Evolutionary conservation across 2,329 filamentous ascomycete species (phyloP).

Genomic region (Talaromyces sp.): DNA sequence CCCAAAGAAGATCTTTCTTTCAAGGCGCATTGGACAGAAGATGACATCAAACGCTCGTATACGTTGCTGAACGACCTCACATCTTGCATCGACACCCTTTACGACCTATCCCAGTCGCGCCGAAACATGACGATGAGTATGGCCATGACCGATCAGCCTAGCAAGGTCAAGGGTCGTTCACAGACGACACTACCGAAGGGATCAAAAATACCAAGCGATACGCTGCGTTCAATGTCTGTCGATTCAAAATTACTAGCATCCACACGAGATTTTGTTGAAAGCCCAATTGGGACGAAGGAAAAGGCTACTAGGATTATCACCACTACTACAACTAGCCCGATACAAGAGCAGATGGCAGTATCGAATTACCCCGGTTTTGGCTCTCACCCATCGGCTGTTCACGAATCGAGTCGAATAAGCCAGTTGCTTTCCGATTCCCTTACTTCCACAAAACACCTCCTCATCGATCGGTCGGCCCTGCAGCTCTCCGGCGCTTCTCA

Average conservation of each 20-base stretch:
- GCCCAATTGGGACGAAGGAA: slow-evolving; percentile 34
- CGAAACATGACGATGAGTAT: slow-evolving; percentile 42
- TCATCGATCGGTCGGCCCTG: slow-evolving; percentile 37
- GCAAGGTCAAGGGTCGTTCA: slow-evolving; percentile 21
- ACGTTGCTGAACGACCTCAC: slow-evolving; percentile 58
- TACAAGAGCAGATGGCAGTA: slow-evolving; percentile 7
- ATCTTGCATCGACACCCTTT: slow-evolving; percentile 60
- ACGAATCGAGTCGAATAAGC: slow-evolving; percentile 14
- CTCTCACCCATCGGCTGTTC: slow-evolving; percentile 4
- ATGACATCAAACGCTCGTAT: slow-evolving; percentile 52
- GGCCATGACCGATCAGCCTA: slow-evolving; percentile 26
- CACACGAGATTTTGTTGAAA: slow-evolving; percentile 17
- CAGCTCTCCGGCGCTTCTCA: slow-evolving; percentile 37
- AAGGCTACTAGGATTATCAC: background rate
- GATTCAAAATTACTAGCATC: slow-evolving; percentile 19
- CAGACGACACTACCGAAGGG: slow-evolving; percentile 22
- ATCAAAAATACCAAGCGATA: slow-evolving; percentile 22
- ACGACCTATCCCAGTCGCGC: slow-evolving; percentile 57
- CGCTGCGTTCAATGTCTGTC: slow-evolving; percentile 19
- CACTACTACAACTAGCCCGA: background rate
- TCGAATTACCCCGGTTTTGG: slow-evolving; percentile 9
- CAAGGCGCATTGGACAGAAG: slow-evolving; percentile 43
- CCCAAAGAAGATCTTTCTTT: slow-evolving; percentile 13
- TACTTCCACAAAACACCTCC: slow-evolving; percentile 25
- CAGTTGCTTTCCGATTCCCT: slow-evolving; percentile 21